These are phyloP conservation scores for Mesotaenium endlicherianum DNA, from an alignment of 139 green algal species.

Conservation along the genomic window DNA sequence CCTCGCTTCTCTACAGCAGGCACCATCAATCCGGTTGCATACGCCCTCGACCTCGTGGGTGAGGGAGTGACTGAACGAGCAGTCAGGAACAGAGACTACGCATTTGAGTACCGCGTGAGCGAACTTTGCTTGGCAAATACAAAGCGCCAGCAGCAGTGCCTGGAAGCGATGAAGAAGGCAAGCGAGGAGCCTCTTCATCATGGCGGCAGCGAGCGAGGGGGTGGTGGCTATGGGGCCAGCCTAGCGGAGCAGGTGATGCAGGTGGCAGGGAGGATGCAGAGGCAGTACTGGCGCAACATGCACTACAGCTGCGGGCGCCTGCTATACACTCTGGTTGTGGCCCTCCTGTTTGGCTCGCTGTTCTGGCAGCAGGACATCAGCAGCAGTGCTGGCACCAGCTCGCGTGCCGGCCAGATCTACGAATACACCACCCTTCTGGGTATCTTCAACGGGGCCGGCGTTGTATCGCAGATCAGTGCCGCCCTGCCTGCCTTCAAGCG, in stretches of 20 bases:
- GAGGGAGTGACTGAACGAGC: neutral
- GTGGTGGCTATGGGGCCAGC: too few relatives aligned
- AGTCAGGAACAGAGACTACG: slow-evolving; percentile 5
- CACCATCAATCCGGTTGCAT: slow-evolving; percentile 7
- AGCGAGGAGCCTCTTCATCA: too few relatives aligned
- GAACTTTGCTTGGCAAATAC: too few relatives aligned
- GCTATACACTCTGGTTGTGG: neutral
- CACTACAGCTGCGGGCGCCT: slow-evolving; percentile 34
- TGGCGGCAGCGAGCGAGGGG: too few relatives aligned
- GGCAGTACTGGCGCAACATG: slow-evolving; percentile 28
- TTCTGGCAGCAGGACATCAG: slow-evolving; percentile 7
- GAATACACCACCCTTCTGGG: neutral
- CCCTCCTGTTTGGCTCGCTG: slow-evolving; percentile 6
- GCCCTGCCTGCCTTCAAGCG: neutral
- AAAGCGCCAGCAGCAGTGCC: too few relatives aligned
- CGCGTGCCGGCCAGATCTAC: slow-evolving; percentile 1
- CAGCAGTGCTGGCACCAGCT: neutral
- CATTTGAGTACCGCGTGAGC: slow-evolving; percentile 31
- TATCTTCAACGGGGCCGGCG: neutral
- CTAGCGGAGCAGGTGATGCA: too few relatives aligned
- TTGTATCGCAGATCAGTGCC: neutral
- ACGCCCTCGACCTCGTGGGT: slow-evolving; percentile 8
- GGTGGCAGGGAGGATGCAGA: slow-evolving; percentile 14
- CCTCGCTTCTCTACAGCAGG: neutral
- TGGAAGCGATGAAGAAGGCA: too few relatives aligned